Conservation (phyloP, 192 early-diverging fungal genomes). For the Backusella morwellensis region DNA sequence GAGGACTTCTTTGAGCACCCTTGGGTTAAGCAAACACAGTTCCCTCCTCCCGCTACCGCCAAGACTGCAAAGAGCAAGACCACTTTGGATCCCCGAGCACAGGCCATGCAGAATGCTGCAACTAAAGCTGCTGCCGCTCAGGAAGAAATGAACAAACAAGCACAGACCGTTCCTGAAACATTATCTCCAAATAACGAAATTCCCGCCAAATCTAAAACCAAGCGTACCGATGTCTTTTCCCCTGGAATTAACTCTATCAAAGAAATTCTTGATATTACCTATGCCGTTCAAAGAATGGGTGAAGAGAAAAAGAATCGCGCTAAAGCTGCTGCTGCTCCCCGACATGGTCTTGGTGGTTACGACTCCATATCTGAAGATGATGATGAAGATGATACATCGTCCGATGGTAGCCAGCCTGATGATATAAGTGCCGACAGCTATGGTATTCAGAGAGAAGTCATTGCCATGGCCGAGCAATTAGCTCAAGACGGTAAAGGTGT, state of each 20-base stretch:
- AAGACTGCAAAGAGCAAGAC: neutral
- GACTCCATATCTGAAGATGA: constrained; percentile 7
- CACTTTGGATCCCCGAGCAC: neutral
- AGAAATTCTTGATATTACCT: constrained; percentile 75
- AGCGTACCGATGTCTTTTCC: constrained; percentile 49
- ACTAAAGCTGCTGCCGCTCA: neutral
- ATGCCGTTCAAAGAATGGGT: constrained; percentile 75
- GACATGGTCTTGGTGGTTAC: constrained; percentile 9
- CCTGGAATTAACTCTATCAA: constrained; percentile 59
- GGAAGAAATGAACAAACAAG: neutral
- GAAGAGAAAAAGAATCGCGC: constrained; percentile 47
- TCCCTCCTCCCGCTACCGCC: neutral
- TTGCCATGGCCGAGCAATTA: constrained; percentile 26
- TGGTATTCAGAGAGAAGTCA: constrained; percentile 16
- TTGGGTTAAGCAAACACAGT: constrained; percentile 47
- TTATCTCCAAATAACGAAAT: neutral
- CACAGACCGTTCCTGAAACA: neutral
- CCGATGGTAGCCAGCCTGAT: neutral
- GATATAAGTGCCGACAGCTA: neutral
- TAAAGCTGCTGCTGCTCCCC: neutral
- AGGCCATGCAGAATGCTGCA: constrained; percentile 21
- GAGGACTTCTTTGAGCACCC: constrained; percentile 82
- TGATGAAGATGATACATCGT: neutral
- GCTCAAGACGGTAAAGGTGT: constrained; percentile 17
- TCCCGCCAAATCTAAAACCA: constrained; percentile 25